Evolutionary conservation across 768 basidiomycete species (phyloP).

Genomic region (Termitomyces heimii): DNA sequence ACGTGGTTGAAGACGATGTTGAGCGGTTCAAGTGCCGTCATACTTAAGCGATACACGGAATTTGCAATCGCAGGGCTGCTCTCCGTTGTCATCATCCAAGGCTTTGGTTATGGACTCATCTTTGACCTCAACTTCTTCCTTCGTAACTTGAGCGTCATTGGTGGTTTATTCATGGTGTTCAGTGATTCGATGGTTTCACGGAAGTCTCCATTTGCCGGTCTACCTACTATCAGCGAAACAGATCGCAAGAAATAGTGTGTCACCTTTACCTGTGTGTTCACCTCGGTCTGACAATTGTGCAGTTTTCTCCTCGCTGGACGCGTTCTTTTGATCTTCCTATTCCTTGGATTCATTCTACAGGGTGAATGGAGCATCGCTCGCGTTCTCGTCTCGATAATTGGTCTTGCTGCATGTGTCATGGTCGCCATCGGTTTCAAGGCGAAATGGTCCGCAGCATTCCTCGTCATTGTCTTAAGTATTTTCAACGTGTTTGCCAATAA

Average conservation of each 20-base stretch:
- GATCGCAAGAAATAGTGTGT: conserved; percentile 97
- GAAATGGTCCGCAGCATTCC: conserved; percentile 96
- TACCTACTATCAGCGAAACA: conserved; percentile 86
- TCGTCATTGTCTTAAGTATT: conserved; percentile 83
- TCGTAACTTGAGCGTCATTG: conserved; percentile 95
- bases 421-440: conserved; percentile 99
- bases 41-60: conserved; percentile 83
- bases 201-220: conserved; percentile 85
- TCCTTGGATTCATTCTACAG: conserved; percentile 95
- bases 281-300: background rate
- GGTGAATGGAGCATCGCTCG: conserved; percentile 87
- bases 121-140: conserved; percentile 99
- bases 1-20: conserved; percentile 70
- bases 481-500: conserved; percentile 99
- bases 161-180: conserved; percentile 98
- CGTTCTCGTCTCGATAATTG: conserved; percentile 83
- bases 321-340: conserved; percentile 96
- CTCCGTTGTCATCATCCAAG: conserved; percentile 88
- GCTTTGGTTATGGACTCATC: conserved; percentile 97
- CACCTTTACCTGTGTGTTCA: background rate
- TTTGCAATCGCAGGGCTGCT: conserved; percentile 87
- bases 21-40: conserved; percentile 75
- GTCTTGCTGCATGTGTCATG: conserved; percentile 90
- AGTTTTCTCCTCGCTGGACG: conserved; percentile 98
- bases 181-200: conserved; percentile 89